Evolutionary conservation across 192 early-diverging fungal species (phyloP).

Genomic region (Podochytrium sp.): DNA sequence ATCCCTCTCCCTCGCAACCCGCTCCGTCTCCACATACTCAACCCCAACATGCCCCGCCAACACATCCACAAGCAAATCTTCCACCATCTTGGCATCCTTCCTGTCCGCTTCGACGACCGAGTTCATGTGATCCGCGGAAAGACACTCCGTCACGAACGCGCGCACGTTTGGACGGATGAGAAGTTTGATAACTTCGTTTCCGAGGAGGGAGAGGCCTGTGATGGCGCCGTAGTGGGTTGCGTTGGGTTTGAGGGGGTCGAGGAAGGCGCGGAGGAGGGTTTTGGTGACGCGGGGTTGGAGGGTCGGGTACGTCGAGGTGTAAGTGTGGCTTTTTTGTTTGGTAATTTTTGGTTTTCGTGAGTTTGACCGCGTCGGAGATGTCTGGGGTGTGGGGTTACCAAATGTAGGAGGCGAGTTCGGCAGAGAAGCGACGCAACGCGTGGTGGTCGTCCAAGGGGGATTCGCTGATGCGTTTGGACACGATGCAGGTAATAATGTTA

Average conservation of each 20-base stretch:
- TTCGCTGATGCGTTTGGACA: slow-evolving; percentile 80
- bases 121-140: neutral
- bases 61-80: slow-evolving; percentile 14
- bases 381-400: slow-evolving; percentile 36
- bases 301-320: slow-evolving; percentile 80
- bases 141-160: slow-evolving; percentile 31
- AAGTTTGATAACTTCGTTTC: slow-evolving; percentile 74
- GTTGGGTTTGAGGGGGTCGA: slow-evolving; percentile 83
- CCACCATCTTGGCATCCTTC: neutral
- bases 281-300: slow-evolving; percentile 88
- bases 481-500: slow-evolving; percentile 88
- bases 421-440: slow-evolving; percentile 77
- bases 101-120: neutral
- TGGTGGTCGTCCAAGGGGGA: slow-evolving; percentile 79
- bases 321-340: slow-evolving; percentile 56
- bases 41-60: neutral
- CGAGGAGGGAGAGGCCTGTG: slow-evolving; percentile 69
- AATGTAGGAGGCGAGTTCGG: slow-evolving; percentile 73
- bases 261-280: slow-evolving; percentile 85
- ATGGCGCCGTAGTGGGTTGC: slow-evolving; percentile 91
- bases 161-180: slow-evolving; percentile 55
- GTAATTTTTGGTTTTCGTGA: neutral
- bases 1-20: neutral
- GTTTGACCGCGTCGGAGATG: neutral
- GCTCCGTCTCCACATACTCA: slow-evolving; percentile 15